These are phyloP conservation scores for Kwoniella shivajii DNA, from an alignment of 1,284 basidiomycete species.

Conservation along the genomic window DNA sequence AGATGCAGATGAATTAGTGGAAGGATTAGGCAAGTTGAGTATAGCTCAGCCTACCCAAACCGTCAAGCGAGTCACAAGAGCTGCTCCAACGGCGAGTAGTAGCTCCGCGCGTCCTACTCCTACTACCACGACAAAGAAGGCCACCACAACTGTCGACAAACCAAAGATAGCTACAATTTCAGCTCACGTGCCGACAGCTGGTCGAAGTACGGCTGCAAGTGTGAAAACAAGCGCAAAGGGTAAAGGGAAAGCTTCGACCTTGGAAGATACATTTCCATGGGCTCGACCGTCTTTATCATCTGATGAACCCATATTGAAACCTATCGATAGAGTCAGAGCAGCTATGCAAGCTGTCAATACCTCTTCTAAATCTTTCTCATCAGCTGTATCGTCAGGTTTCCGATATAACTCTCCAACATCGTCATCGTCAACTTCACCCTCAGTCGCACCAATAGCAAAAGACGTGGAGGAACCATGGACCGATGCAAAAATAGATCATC, in stretches of 20 bases:
- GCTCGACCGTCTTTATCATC: not conserved
- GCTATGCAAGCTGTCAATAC: constrained; percentile 27
- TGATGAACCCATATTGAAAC: not conserved
- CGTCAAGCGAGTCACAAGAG: not conserved
- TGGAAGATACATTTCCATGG: constrained; percentile 19
- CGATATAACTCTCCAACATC: constrained; percentile 9
- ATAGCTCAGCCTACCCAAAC: constrained; percentile 18
- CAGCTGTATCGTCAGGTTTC: constrained; percentile 24
- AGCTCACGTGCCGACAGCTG: too few species aligned
- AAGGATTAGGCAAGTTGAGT: constrained; percentile 35
- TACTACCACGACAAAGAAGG: not conserved
- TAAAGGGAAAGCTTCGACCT: constrained; percentile 12
- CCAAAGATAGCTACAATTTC: not conserved
- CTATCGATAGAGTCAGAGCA: constrained; percentile 12
- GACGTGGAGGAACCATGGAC: constrained; percentile 17
- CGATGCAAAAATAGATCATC: constrained; percentile 18
- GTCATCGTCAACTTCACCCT: too few species aligned
- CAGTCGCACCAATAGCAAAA: not conserved
- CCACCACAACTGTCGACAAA: not conserved
- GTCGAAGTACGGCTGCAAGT: too few species aligned
- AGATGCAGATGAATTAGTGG: constrained; percentile 32
- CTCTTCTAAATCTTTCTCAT: constrained; percentile 15
- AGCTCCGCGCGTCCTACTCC: not conserved
- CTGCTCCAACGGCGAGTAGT: not conserved
- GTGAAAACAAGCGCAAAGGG: not conserved